These are phyloP conservation scores for Aegle marmelos DNA, from an alignment of 345 rosid species.

Conservation along the genomic window DNA sequence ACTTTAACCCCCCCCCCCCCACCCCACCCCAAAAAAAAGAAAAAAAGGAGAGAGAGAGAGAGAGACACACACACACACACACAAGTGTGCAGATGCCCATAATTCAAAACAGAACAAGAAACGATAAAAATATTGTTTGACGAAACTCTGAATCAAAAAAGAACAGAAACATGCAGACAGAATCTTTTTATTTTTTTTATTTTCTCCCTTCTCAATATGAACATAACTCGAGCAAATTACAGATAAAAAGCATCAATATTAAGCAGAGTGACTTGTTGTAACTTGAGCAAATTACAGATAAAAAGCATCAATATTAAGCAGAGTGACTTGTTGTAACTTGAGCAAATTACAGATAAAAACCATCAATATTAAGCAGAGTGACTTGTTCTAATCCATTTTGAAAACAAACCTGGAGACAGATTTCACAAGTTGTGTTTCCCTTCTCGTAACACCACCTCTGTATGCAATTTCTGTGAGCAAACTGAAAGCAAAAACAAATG, in stretches of 20 bases:
- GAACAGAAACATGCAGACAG: neutral
- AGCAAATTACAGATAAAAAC: neutral
- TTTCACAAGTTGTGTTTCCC: constrained; percentile 91
- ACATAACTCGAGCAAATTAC: neutral
- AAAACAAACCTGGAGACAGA: constrained; percentile 81
- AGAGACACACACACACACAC: too few relatives aligned
- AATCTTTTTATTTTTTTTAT: too few relatives aligned
- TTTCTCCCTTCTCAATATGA: neutral
- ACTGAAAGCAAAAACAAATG: constrained; percentile 34
- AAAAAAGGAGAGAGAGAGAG: neutral
- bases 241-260: neutral
- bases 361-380: neutral
- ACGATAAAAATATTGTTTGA: neutral
- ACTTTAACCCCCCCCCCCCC: too few relatives aligned
- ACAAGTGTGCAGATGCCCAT: constrained; percentile 6
- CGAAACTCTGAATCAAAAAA: neutral
- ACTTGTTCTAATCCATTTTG: neutral
- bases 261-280: too few relatives aligned
- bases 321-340: too few relatives aligned
- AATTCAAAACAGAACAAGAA: neutral
- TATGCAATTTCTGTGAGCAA: constrained; percentile 86
- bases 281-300: neutral
- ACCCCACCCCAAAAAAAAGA: neutral
- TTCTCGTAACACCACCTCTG: constrained; percentile 99
- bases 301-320: neutral